Evolutionary conservation across 2,329 filamentous ascomycete species (phyloP).

Genomic region (Torrubiella hemipterigena): DNA sequence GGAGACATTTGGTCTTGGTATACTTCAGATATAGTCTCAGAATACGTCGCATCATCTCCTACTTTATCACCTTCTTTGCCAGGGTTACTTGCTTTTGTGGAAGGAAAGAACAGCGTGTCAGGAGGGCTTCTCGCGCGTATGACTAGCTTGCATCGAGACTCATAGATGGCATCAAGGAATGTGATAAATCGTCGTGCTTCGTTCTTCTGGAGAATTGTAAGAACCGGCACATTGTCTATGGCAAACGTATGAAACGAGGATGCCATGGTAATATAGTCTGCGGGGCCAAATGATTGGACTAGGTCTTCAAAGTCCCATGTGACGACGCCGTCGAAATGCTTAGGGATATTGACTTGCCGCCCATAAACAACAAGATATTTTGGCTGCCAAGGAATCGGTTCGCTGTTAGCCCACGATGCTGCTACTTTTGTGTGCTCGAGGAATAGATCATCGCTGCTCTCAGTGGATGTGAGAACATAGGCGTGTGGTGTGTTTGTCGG

Average conservation of each 20-base stretch:
- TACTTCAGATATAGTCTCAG: constrained; percentile 45
- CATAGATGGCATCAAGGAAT: constrained; percentile 68
- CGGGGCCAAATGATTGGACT: constrained; percentile 59
- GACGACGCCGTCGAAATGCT: constrained; percentile 43
- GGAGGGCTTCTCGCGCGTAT: constrained; percentile 56
- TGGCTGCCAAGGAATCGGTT: constrained; percentile 26
- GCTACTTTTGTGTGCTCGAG: constrained; percentile 10
- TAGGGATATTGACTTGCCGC: constrained; percentile 46
- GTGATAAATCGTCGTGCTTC: constrained; percentile 74
- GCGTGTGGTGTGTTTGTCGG: no score
- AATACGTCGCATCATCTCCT: constrained; percentile 26
- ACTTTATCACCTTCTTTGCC: constrained; percentile 6
- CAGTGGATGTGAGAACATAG: no score
- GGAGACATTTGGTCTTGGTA: constrained; percentile 68
- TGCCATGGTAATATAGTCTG: constrained; percentile 73
- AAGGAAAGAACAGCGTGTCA: constrained; percentile 67
- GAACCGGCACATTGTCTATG: constrained; percentile 55
- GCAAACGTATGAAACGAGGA: constrained; percentile 71
- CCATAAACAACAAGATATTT: constrained; percentile 46
- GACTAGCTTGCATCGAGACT: constrained; percentile 66
- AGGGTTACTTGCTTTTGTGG: constrained; percentile 10
- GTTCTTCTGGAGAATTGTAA: constrained; percentile 61
- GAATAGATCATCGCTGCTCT: constrained; percentile 19
- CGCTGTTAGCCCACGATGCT: constrained; percentile 12
- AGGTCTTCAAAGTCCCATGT: constrained; percentile 59